These are phyloP conservation scores for Yamadazyma spencermartinsiae DNA, from an alignment of 1,139 yeast genomes.

Conservation along the genomic window DNA sequence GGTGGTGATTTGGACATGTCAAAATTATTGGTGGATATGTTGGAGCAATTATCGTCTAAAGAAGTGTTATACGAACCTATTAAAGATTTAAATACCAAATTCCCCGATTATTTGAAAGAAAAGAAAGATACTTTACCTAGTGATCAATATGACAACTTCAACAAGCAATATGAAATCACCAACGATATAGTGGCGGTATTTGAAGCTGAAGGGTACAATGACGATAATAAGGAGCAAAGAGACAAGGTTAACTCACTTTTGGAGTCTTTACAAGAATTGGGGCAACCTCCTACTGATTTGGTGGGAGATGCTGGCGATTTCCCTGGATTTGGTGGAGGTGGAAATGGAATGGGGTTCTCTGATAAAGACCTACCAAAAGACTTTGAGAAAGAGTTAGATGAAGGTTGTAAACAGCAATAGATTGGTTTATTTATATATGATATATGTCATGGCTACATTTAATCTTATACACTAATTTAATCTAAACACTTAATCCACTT, in stretches of 20 bases:
- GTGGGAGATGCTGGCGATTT: conserved; percentile 66
- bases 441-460: conserved; percentile 3
- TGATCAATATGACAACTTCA: conserved; percentile 52
- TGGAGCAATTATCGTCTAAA: conserved; percentile 82
- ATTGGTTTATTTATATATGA: not conserved
- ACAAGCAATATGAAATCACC: conserved; percentile 55
- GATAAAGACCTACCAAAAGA: conserved; percentile 49
- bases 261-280: conserved; percentile 75
- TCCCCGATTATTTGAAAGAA: conserved; percentile 60
- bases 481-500: conserved; percentile 35
- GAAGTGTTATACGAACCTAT: conserved; percentile 88
- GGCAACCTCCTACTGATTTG: conserved; percentile 84
- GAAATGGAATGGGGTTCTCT: conserved; percentile 38
- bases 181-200: conserved; percentile 55
- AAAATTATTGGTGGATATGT: conserved; percentile 70
- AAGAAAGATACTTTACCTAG: conserved; percentile 46
- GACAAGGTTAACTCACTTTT: conserved; percentile 56
- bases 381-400: conserved; percentile 46
- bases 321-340: conserved; percentile 51
- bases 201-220: conserved; percentile 55
- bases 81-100: conserved; percentile 73
- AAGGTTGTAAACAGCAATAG: conserved; percentile 35
- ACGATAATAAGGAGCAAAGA: conserved; percentile 51
- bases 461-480: conserved; percentile 3
- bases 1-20: conserved; percentile 58